These are phyloP conservation scores for Ustulina deusta DNA, from an alignment of 2,329 filamentous ascomycete species.

Conservation along the genomic window DNA sequence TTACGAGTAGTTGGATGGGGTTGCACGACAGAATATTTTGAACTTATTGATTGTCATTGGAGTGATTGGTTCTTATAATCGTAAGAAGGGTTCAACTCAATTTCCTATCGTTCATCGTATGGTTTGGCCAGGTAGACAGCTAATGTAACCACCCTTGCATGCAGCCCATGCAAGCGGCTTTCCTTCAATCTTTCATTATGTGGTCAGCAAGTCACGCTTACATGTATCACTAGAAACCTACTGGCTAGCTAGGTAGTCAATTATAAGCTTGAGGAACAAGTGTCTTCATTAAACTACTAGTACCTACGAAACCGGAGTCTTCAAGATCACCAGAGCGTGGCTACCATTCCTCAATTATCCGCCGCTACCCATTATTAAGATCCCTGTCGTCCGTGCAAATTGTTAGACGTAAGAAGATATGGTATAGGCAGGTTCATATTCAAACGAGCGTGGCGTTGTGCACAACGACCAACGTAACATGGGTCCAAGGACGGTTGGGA, in stretches of 20 bases:
- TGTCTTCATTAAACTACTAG: not conserved
- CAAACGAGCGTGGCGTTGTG: conserved; percentile 15
- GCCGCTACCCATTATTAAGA: not conserved
- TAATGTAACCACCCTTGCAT: not conserved
- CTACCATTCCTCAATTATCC: conserved; percentile 8
- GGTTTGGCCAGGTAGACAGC: too few species aligned
- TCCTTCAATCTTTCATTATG: not conserved
- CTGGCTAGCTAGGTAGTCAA: not conserved
- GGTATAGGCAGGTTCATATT: not conserved
- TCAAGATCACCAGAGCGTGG: not conserved
- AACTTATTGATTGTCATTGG: not conserved
- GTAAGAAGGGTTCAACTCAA: too few species aligned
- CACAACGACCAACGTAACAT: conserved; percentile 37
- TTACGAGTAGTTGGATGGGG: not conserved
- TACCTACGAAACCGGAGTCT: not conserved
- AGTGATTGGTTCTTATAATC: too few species aligned
- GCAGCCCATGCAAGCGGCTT: not conserved
- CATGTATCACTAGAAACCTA: conserved; percentile 1
- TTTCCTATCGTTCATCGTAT: too few species aligned
- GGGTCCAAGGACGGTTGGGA: conserved; percentile 37
- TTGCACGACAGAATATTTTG: not conserved
- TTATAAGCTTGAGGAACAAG: not conserved
- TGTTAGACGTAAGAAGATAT: not conserved
- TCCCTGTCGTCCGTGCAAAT: not conserved
- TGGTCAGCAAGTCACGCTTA: not conserved